Percentiles rank a stretch among this genome's conserved stretches.
Evolutionary conservation across 208 protist genomes (phyloP).

Genomic region (Trypanosoma caninum): DNA sequence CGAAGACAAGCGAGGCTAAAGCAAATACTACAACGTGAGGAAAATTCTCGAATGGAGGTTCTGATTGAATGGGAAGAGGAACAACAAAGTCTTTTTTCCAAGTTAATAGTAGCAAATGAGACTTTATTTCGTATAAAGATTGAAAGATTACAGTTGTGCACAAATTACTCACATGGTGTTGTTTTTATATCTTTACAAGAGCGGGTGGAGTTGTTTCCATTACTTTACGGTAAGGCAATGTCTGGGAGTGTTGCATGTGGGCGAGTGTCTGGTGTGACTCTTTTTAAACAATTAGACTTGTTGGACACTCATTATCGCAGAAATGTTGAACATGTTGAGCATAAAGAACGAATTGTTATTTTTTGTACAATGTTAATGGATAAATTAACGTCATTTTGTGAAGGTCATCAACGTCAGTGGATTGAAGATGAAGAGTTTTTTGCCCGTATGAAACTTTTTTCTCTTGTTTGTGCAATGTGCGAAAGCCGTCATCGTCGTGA

Average conservation of each 20-base stretch:
- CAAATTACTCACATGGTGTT: slow-evolving; percentile 33
- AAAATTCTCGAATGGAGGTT: slow-evolving; percentile 31
- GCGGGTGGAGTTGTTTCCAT: slow-evolving; percentile 36
- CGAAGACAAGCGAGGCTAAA: slow-evolving; percentile 8
- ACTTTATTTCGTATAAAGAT: slow-evolving; percentile 34
- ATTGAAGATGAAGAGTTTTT: slow-evolving; percentile 20
- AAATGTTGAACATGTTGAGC: slow-evolving; percentile 1
- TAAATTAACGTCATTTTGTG: slow-evolving; percentile 9
- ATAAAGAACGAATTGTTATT: slow-evolving; percentile 2
- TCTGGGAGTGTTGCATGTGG: slow-evolving; percentile 34
- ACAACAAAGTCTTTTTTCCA: slow-evolving; percentile 19
- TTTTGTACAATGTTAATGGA: neutral
- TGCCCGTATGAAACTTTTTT: slow-evolving; percentile 1
- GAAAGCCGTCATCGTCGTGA: slow-evolving; percentile 14
- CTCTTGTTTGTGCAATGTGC: slow-evolving; percentile 3
- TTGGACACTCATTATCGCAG: slow-evolving; percentile 14
- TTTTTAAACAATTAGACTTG: slow-evolving; percentile 41
- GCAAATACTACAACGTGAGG: slow-evolving; percentile 24
- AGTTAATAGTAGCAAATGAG: slow-evolving; percentile 28
- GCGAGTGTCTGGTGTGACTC: slow-evolving; percentile 31
- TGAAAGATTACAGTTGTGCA: slow-evolving; percentile 27
- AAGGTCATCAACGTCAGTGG: slow-evolving; percentile 7
- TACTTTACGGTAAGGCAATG: slow-evolving; percentile 61
- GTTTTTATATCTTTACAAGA: slow-evolving; percentile 32
- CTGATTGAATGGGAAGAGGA: slow-evolving; percentile 7